Conservation (phyloP, 805 yeast genomes). For the Saturnispora gosingensis region DNA sequence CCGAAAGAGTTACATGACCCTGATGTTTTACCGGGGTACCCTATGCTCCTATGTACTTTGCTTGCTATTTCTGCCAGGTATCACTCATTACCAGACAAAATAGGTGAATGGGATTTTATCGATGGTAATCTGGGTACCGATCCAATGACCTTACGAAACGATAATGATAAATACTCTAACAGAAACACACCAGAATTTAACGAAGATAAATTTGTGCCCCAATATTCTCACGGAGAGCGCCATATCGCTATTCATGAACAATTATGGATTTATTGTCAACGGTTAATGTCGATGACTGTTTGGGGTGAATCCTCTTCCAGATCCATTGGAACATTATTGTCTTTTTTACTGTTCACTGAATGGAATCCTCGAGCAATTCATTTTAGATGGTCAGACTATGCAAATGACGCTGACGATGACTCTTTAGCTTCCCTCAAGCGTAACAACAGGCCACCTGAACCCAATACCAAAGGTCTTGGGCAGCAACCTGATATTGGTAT, state of each 20-base stretch:
- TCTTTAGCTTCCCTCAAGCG: constrained; percentile 3
- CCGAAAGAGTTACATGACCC: constrained; percentile 66
- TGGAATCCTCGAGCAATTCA: constrained; percentile 96
- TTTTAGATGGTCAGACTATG: constrained; percentile 80
- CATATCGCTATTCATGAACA: constrained; percentile 65
- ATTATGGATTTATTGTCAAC: constrained; percentile 77
- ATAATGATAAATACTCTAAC: background rate
- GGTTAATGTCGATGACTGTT: constrained; percentile 72
- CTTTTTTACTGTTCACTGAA: constrained; percentile 78
- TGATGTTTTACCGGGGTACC: constrained; percentile 61
- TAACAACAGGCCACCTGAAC: constrained; percentile 8
- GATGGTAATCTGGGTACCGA: constrained; percentile 4
- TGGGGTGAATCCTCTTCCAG: constrained; percentile 93
- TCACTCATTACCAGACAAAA: constrained; percentile 44
- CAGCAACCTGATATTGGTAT: background rate
- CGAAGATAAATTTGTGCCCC: background rate
- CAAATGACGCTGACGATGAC: constrained; percentile 47
- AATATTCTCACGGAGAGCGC: constrained; percentile 11
- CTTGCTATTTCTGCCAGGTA: constrained; percentile 75
- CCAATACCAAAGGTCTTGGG: constrained; percentile 5
- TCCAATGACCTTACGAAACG: background rate
- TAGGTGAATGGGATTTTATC: constrained; percentile 11
- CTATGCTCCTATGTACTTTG: constrained; percentile 71
- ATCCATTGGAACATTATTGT: constrained; percentile 77
- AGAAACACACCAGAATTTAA: constrained; percentile 9